phyloP scores from a whole-genome alignment of 306 rosid species.

The Rosa rugosa region DNA sequence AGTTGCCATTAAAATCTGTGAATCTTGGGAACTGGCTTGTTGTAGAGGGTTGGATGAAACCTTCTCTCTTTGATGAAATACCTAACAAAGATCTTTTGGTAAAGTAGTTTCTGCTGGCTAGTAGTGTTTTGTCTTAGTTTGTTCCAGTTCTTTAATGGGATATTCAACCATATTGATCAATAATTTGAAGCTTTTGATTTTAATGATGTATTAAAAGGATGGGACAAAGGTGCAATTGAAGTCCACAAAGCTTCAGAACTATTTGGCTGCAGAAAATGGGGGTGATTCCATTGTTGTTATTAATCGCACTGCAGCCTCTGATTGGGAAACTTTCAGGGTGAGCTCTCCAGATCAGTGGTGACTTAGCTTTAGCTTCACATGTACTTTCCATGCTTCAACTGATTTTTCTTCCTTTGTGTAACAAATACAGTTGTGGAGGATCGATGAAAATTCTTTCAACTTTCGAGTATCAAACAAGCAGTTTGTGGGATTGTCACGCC shows the following conservation, averaged over 20 bases:
- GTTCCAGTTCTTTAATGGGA: neutral
- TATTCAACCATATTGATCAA: neutral
- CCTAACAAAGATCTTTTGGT: slow-evolving; percentile 64
- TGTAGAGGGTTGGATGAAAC: slow-evolving; percentile 74
- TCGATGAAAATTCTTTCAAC: slow-evolving; percentile 49
- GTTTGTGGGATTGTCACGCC: slow-evolving; percentile 41
- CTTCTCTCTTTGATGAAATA: slow-evolving; percentile 56
- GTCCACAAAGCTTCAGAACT: slow-evolving; percentile 51
- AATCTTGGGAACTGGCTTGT: slow-evolving; percentile 70
- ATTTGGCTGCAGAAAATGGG: slow-evolving; percentile 51
- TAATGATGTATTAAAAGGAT: slow-evolving; percentile 41
- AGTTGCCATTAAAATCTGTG: slow-evolving; percentile 58
- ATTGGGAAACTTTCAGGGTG: slow-evolving; percentile 72
- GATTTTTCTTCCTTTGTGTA: neutral
- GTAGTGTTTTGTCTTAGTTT: neutral
- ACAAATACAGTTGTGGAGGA: slow-evolving; percentile 58
- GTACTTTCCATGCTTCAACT: neutral
- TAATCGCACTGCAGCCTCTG: slow-evolving; percentile 42
- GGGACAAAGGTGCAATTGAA: slow-evolving; percentile 60
- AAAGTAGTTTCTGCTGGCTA: neutral
- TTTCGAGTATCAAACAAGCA: slow-evolving; percentile 55
- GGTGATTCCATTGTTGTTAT: slow-evolving; percentile 54
- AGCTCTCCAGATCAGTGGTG: neutral
- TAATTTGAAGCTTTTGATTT: neutral
- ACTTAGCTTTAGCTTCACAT: neutral